Base-by-base conservation (phyloP, 768 basidiomycete genomes). In the Tylopilus sp. region DNA sequence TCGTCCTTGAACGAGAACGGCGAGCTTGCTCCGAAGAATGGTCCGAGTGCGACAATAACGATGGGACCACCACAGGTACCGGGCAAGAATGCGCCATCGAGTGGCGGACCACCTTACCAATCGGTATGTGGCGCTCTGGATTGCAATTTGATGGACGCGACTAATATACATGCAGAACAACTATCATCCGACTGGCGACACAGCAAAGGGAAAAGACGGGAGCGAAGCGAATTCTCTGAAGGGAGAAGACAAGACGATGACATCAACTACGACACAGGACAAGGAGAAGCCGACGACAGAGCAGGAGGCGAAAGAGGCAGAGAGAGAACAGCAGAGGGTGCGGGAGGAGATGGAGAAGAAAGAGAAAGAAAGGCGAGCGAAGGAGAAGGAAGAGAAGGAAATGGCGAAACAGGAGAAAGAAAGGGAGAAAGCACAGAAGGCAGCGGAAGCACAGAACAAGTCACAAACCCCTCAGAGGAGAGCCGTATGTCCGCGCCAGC, bases 1-100 rank as follows among this genome's bases (percentile, higher is more conserved):
- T 15, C 48, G 2, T 17, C 21, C 50, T 51, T 53, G 56, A 50
- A 40, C 0, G 39, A 30, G 56, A 50, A 40, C 0, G 39, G 38
- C 55, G 41, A 57, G 28, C 55, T 1, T n/a, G 1, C 18, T 13
- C 41, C 17, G n/a, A n/a, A 25, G 23, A 31, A 30, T 40, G 6
- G 0, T 12, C 6, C 17, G 3, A 18, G 0, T 10, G 6, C 4
- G 0, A 60, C 61, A 1, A 53, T 56, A 33, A 54, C 8, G 0
- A 2, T 63, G 0, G 35, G 8, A 2, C 22, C 47, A 1, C 60
- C 63, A n/a, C 60, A 54, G 23, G 15, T 62, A 7, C 62, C 63
- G 0, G 40, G 42, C 4, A 51, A 30, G 50, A 48, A 21, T 3
- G 1, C 20, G 0, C 40, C 40, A 22, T 13, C 33, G 0, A 1